A percentile compares a stretch with the other conserved stretches of the same genome.
These are phyloP conservation scores for Umbelopsis sp. DNA, from an alignment of 371 early-diverging fungal species.

Conservation along the genomic window DNA sequence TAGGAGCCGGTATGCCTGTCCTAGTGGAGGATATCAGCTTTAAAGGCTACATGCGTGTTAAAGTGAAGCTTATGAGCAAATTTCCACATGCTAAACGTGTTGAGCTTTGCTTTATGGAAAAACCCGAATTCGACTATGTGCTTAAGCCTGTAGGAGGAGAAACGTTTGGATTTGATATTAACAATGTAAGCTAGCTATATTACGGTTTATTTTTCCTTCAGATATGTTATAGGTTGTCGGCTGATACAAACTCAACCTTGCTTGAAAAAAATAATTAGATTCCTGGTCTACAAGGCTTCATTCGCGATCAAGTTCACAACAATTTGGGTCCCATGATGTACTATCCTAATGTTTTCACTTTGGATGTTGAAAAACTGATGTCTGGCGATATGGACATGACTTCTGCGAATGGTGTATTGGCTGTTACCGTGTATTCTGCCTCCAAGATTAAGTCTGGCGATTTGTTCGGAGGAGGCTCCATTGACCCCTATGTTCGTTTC, in stretches of 20 bases:
- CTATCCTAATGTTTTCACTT: slow-evolving; percentile 79
- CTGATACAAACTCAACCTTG: no score
- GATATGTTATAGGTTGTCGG: not conserved
- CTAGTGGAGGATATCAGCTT: slow-evolving; percentile 93
- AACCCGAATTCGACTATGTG: slow-evolving; percentile 91
- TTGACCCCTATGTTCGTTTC: slow-evolving; percentile 83
- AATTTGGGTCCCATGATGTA: slow-evolving; percentile 84
- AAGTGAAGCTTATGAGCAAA: slow-evolving; percentile 78
- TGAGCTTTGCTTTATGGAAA: slow-evolving; percentile 86
- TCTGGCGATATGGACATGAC: slow-evolving; percentile 68
- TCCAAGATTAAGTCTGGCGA: slow-evolving; percentile 78
- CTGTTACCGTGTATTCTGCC: slow-evolving; percentile 77
- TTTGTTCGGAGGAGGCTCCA: slow-evolving; percentile 61
- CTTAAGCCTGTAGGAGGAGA: slow-evolving; percentile 92
- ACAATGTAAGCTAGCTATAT: slow-evolving; percentile 48
- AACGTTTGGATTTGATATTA: slow-evolving; percentile 83
- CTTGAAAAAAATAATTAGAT: slow-evolving; percentile 41
- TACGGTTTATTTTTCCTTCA: no score
- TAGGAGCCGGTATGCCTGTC: slow-evolving; percentile 91
- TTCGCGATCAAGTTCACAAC: slow-evolving; percentile 78
- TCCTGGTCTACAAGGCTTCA: slow-evolving; percentile 81
- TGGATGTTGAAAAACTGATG: slow-evolving; percentile 85
- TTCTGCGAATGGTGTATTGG: slow-evolving; percentile 86
- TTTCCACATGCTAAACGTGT: slow-evolving; percentile 90
- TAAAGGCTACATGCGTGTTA: slow-evolving; percentile 78